A percentile compares a stretch with the other conserved stretches of the same genome.
phyloP scores from a whole-genome alignment of 305 asterid species.

The Fraxinus xanthoxyloides region DNA sequence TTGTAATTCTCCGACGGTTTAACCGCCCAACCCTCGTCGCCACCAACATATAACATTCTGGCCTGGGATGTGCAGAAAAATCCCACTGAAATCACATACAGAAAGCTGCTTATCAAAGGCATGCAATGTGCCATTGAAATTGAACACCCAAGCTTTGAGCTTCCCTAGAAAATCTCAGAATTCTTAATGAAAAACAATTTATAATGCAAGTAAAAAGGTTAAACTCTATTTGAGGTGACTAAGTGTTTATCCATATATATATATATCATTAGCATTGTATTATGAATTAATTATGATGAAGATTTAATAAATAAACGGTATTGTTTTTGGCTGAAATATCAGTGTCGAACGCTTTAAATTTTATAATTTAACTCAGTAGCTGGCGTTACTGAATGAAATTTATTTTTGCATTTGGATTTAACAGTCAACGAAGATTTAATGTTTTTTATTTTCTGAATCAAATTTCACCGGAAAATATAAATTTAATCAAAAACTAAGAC shows the following conservation, averaged over 20 bases:
- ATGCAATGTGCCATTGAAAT: slow-evolving; percentile 19
- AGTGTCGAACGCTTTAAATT: not conserved
- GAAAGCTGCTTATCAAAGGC: slow-evolving; percentile 15
- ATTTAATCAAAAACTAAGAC: too few species aligned
- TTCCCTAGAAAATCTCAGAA: not conserved
- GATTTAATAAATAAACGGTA: not conserved
- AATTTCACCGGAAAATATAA: not conserved
- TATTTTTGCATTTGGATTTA: not conserved
- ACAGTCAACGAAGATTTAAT: not conserved
- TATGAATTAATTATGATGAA: not conserved
- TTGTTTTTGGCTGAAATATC: not conserved
- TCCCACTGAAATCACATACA: slow-evolving; percentile 28
- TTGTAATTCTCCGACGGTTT: slow-evolving; percentile 39
- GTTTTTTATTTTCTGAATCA: not conserved
- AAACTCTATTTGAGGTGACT: slow-evolving; percentile 3
- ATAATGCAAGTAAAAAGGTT: not conserved
- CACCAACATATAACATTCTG: slow-evolving; percentile 48
- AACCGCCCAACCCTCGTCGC: slow-evolving; percentile 53
- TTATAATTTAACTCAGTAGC: not conserved
- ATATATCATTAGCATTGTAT: not conserved
- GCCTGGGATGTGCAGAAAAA: slow-evolving; percentile 33
- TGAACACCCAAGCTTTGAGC: not conserved
- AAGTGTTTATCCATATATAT: not conserved
- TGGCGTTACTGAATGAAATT: not conserved
- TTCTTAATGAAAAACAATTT: not conserved